These are phyloP conservation scores for Penicillium italicum DNA, from an alignment of 2,329 filamentous ascomycete genomes.

Conservation along the genomic window DNA sequence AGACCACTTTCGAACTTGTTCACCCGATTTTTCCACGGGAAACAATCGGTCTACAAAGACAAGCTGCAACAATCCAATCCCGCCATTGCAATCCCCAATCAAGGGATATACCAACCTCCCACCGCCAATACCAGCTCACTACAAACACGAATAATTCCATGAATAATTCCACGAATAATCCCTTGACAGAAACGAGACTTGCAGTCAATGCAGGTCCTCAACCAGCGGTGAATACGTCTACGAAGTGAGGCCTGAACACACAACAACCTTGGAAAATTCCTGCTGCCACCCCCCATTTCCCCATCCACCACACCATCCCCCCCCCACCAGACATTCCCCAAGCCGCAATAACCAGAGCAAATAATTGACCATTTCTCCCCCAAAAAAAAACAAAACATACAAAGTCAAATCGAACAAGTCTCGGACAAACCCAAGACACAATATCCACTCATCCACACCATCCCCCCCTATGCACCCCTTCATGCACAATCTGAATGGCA, in stretches of 20 bases:
- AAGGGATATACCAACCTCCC: conserved; percentile 8
- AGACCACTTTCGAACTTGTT: not conserved
- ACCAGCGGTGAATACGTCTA: conserved; percentile 6
- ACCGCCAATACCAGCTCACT: not conserved
- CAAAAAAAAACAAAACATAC: not conserved
- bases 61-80: not conserved
- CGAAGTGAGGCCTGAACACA: not conserved
- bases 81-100: conserved; percentile 1
- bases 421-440: not conserved
- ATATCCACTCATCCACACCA: not conserved
- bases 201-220: not conserved
- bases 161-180: conserved; percentile 1
- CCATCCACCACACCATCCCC: not conserved
- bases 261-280: not conserved
- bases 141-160: conserved; percentile 1
- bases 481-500: conserved; percentile 1
- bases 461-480: not conserved
- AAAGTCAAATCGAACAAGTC: not conserved
- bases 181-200: conserved; percentile 7
- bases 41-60: conserved; percentile 10
- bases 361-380: too few species aligned
- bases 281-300: not conserved
- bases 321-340: not conserved
- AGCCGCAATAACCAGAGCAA: not conserved
- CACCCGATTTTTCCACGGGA: not conserved